Base-by-base conservation (phyloP, 2,329 filamentous ascomycete species). In the Pestalotiopsis sp. region DNA sequence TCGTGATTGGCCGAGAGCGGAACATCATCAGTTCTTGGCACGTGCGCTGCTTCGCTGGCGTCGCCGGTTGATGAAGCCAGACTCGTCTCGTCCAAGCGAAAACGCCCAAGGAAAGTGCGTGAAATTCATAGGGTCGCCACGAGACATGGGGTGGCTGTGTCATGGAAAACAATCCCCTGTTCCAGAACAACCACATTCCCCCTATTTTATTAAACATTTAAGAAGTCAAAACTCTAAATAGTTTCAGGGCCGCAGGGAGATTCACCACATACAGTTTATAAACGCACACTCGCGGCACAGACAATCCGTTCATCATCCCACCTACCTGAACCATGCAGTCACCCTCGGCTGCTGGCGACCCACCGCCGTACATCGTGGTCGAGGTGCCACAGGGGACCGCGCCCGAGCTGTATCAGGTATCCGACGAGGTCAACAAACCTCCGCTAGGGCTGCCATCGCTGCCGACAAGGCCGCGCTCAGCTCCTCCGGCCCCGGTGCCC, bases 311-410 rank as follows among this genome's bases (percentile, higher is more conserved):
- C 17, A 27, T 17, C 20, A 11, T 6, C 6, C 17, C 25, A 27
- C 57, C 23, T 59, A 9, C 3, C 45, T n/a, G 5, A 52, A 52
- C 45, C 45, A 64, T 57, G 63, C 25, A 66, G 17, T 49, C 45
- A 12, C 13, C 63, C 20, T 23, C 25, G 20, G 17, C 63, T 36
- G 31, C 31, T 31, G 41, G 49, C 27, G 63, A 39, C 39, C 63
- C 63, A 39, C 63, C 41, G 25, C 63, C 63, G 13, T 66, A 66
- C 45, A 57, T 66, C 25, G 23, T 66, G 45, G 63, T 66, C 20
- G 63, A 66, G 49, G 63, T 66, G 2, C 63, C 63, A 1, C 63
- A 66, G 13, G 63, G 63, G 11, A 36, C 25, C 2, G 25, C 45
- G 11, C 63, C 63, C 4, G 45, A 66, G 63, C 41, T 45, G 6